Conservation (phyloP, 257 asterid genomes). For the Solanum ossicruentum region DNA sequence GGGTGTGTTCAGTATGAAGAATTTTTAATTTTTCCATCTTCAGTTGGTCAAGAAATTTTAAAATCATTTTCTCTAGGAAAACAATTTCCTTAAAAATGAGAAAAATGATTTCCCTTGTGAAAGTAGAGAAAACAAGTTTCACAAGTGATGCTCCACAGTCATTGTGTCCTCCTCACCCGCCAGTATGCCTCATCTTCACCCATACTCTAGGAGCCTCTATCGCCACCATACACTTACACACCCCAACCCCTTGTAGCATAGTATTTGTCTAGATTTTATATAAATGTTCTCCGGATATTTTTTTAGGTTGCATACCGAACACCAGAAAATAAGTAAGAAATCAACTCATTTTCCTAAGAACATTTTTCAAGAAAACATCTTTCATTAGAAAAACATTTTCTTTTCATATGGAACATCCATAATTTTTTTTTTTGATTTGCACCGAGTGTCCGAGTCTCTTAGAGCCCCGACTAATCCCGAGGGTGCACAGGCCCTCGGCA, state of each 20-base stretch:
- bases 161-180: not conserved
- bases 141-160: not conserved
- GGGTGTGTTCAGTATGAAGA: not conserved
- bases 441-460: too few relatives aligned
- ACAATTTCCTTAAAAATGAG: not conserved
- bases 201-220: not conserved
- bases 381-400: not conserved
- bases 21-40: not conserved
- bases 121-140: not conserved
- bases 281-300: not conserved
- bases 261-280: not conserved
- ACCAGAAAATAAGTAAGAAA: not conserved
- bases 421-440: too few relatives aligned
- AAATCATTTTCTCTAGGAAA: not conserved
- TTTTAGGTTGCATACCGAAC: not conserved
- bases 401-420: not conserved
- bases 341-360: not conserved
- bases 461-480: too few relatives aligned
- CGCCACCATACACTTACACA: not conserved
- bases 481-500: too few relatives aligned
- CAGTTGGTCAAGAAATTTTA: not conserved
- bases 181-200: not conserved
- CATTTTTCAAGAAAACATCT: not conserved
- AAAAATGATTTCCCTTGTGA: not conserved
- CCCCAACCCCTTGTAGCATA: not conserved